Evolutionary conservation across 177 flowering plant genomes (phyloP), one percentile per base, ranked within the genome.

Genomic region (Tripterygium wilfordii): DNA sequence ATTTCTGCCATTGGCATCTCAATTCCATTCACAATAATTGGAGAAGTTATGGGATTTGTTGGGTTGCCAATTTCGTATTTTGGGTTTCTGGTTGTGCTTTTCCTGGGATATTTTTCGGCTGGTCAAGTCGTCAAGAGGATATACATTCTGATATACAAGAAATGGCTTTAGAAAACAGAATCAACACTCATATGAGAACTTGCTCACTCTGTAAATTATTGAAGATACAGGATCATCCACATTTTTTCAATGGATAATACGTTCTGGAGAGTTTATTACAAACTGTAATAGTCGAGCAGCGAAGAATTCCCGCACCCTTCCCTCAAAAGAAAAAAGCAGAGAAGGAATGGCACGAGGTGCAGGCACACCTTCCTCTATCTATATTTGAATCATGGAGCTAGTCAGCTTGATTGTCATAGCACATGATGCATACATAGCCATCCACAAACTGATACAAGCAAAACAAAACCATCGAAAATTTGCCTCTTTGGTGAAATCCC

Each of bases 61-160:
- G 10, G 19, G 4, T 60, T 83, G 27, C 86, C 94, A 16, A 41
- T 82, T 16, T 73, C 88, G 13, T 82, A 70, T 62, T 82, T 66
- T 58, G 86, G 84, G 3, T 85, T 82, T 49, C 49, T 82, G 53
- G 67, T 80, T 28, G 51, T 79, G 46, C 78, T 82, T 53, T 77
- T 82, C 54, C 14, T 76, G 5, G 83, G 79, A 20, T 82, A 80
- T 43, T 80, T 85, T 52, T 17, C 63, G 0, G 37, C 82, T 19
- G 85, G 82, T 0, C 89, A 85, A 68, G 25, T 76, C 30, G 78
- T 78, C 20, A 85, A 85, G 71, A 78, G 67, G 44, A 29, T 63
- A 1, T 82, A 85, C 62, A 79, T 85, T 56, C 25, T 49, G 43
- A 48, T 72, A 6, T 76, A 72, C 44, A 74, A 62, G 51, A 64